These are phyloP conservation scores for Cerrena zonata DNA, from an alignment of 1,284 basidiomycete species.

Conservation along the genomic window DNA sequence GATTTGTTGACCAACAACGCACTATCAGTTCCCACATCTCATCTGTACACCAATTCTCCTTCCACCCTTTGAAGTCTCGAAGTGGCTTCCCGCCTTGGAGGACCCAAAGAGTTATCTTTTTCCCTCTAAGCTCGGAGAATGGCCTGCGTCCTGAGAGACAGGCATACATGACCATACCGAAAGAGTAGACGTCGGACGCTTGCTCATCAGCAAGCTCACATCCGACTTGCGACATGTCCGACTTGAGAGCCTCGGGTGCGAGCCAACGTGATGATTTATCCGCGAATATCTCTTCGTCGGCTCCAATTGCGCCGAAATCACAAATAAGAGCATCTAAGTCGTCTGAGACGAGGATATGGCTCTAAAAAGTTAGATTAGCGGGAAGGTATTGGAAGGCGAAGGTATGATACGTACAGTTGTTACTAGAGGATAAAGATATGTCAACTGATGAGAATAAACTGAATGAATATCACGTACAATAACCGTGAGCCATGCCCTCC, in stretches of 20 bases:
- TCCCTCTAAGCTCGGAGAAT: slow-evolving; percentile 40
- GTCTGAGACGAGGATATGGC: slow-evolving; percentile 48
- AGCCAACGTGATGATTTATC: slow-evolving; percentile 48
- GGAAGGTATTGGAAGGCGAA: too few species aligned
- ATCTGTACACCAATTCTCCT: slow-evolving; percentile 37
- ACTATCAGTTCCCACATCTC: slow-evolving; percentile 10
- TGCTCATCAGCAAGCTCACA: slow-evolving; percentile 37
- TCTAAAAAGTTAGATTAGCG: slow-evolving; percentile 16
- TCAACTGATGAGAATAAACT: not conserved
- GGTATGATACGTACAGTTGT: slow-evolving; percentile 52
- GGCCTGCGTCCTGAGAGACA: slow-evolving; percentile 45
- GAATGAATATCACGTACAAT: slow-evolving; percentile 35
- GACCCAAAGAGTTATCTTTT: slow-evolving; percentile 43
- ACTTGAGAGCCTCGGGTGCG: slow-evolving; percentile 51
- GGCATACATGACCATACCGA: slow-evolving; percentile 53
- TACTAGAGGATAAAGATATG: slow-evolving; percentile 32
- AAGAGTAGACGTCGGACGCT: slow-evolving; percentile 49
- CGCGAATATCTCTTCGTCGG: slow-evolving; percentile 48
- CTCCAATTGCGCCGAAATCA: slow-evolving; percentile 58
- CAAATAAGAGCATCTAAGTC: slow-evolving; percentile 44
- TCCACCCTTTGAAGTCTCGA: slow-evolving; percentile 29
- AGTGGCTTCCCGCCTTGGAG: slow-evolving; percentile 33
- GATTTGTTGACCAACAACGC: slow-evolving; percentile 5
- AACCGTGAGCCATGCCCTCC: slow-evolving; percentile 46
- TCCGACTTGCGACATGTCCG: too few species aligned